Evolutionary conservation across 2,329 filamentous ascomycete genomes (phyloP).

Genomic region (Aspergillus ochraceus): DNA sequence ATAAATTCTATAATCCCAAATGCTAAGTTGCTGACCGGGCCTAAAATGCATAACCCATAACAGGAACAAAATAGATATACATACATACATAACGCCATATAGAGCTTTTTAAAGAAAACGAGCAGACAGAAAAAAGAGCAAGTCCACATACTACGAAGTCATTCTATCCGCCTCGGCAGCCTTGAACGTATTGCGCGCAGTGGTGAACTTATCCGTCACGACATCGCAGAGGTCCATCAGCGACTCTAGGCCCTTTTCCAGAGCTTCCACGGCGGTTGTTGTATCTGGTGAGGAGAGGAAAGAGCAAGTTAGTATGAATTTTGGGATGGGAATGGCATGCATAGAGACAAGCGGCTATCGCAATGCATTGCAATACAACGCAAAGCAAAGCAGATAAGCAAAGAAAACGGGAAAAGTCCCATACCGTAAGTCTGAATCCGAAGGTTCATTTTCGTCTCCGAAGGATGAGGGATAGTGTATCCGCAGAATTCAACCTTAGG

Average conservation of each 20-base stretch:
- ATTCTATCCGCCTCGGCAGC: conserved; percentile 36
- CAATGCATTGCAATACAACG: no score
- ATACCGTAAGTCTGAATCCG: conserved; percentile 95
- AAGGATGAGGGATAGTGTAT: conserved; percentile 96
- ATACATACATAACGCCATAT: conserved; percentile 9
- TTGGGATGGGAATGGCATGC: no score
- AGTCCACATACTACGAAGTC: conserved; percentile 23
- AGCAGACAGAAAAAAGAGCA: conserved; percentile 14
- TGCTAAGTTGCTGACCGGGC: conserved; percentile 6
- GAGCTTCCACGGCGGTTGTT: conserved; percentile 76
- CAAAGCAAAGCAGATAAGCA: no score
- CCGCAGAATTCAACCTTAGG: conserved; percentile 97
- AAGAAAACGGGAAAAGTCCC: conserved; percentile 27
- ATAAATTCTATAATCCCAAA: conserved; percentile 1
- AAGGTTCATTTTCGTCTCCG: conserved; percentile 94
- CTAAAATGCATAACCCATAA: conserved; percentile 1
- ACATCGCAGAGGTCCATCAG: conserved; percentile 91
- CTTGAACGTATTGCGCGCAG: conserved; percentile 63
- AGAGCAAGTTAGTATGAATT: background rate
- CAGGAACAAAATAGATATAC: conserved; percentile 8
- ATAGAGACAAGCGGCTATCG: no score
- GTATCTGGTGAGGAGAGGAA: conserved; percentile 57
- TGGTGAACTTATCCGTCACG: conserved; percentile 83
- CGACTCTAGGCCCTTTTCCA: conserved; percentile 87
- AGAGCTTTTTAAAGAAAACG: conserved; percentile 6